Conservation (phyloP, 345 rosid species). For the Jatropha curcas region DNA sequence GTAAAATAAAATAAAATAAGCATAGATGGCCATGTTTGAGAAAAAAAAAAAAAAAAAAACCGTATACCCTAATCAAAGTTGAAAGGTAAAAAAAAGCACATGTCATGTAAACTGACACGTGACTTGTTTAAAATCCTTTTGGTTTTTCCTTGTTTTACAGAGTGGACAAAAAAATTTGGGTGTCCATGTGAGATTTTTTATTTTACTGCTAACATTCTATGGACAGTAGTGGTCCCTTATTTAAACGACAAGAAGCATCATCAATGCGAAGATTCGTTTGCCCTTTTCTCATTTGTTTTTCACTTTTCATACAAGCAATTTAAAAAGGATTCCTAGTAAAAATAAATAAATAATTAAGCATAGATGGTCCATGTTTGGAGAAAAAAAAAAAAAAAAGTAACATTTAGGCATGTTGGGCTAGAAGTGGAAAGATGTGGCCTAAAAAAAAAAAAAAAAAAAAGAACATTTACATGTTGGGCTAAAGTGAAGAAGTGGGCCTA, state of each 20-base stretch:
- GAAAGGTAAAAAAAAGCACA: slow-evolving; percentile 10
- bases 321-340: neutral
- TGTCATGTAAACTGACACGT: neutral
- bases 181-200: neutral
- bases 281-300: slow-evolving; percentile 5
- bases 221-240: slow-evolving; percentile 13
- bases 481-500: no score
- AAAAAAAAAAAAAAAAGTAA: no score
- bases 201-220: no score
- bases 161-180: slow-evolving; percentile 10
- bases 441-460: no score
- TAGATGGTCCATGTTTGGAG: no score
- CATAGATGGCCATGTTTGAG: no score
- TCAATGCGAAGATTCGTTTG: slow-evolving; percentile 19
- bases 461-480: no score
- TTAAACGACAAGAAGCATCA: slow-evolving; percentile 18
- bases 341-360: no score
- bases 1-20: no score
- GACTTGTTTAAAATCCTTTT: neutral
- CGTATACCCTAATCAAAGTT: neutral
- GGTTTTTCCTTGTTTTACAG: neutral
- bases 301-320: neutral
- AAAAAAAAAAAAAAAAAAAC: no score
- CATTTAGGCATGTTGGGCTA: no score
- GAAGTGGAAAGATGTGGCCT: no score